Evolutionary conservation across 352 stramenopile genomes (phyloP).

Genomic region (Phytopythium litorale): DNA sequence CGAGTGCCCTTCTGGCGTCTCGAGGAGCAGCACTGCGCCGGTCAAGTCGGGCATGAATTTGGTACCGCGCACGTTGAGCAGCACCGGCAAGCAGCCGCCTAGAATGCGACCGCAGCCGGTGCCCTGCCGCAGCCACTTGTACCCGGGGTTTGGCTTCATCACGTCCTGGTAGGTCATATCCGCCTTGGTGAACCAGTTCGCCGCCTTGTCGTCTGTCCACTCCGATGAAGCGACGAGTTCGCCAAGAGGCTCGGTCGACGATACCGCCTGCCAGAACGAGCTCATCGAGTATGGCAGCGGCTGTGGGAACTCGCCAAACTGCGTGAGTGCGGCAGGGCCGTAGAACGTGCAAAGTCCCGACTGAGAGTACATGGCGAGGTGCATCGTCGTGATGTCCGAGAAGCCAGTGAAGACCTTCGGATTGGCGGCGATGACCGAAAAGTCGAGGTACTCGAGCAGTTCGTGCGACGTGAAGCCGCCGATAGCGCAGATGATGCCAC

Average conservation of each 20-base stretch:
- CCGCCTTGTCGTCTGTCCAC: conserved; percentile 63
- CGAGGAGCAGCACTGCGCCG: conserved; percentile 41
- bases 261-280: conserved; percentile 31
- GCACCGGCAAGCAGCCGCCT: conserved; percentile 48
- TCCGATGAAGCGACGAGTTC: conserved; percentile 29
- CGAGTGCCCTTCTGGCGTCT: conserved; percentile 43
- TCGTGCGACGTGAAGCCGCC: conserved; percentile 60
- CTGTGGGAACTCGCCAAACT: conserved; percentile 60
- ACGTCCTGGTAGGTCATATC: conserved; percentile 35
- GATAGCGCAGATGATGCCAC: conserved; percentile 50
- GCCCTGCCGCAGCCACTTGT: conserved; percentile 39
- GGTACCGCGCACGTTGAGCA: conserved; percentile 53
- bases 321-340: conserved; percentile 42
- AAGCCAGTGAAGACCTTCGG: conserved; percentile 57
- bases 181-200: conserved; percentile 46
- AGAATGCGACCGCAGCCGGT: conserved; percentile 28
- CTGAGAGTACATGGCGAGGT: conserved; percentile 44
- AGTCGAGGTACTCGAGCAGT: conserved; percentile 58
- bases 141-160: conserved; percentile 42
- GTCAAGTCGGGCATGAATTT: conserved; percentile 39
- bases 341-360: conserved; percentile 53
- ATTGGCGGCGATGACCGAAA: conserved; percentile 32
- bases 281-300: conserved; percentile 41
- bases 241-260: conserved; percentile 22
- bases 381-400: conserved; percentile 63